Evolutionary conservation across 140 eudicot genomes (phyloP).

Genomic region (Senecio squalidus): DNA sequence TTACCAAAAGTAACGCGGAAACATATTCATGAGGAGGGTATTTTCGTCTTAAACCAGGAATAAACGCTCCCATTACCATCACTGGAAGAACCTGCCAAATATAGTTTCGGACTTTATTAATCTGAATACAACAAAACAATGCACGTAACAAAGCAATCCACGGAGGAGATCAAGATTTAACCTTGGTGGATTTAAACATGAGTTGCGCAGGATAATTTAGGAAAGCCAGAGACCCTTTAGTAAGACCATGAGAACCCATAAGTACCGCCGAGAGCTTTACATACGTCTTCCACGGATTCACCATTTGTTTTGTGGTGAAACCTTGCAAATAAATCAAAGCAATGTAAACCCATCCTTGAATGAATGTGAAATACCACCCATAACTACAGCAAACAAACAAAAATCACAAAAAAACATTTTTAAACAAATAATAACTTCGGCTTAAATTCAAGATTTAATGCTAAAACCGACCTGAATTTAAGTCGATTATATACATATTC

Average conservation of each 20-base stretch:
- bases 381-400: conserved; percentile 35
- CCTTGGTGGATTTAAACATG: conserved; percentile 99
- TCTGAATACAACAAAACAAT: background rate
- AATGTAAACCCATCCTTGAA: conserved; percentile 93
- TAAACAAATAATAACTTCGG: background rate
- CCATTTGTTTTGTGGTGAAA: conserved; percentile 90
- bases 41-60: conserved; percentile 86
- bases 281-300: conserved; percentile 96
- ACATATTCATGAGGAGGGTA: conserved; percentile 83
- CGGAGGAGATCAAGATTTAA: conserved; percentile 11
- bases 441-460: conserved; percentile 2
- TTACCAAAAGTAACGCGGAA: conserved; percentile 70
- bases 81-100: conserved; percentile 66
- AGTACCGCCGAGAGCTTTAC: conserved; percentile 85
- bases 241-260: conserved; percentile 96
- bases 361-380: conserved; percentile 96
- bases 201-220: conserved; percentile 95
- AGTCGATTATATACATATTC: conserved; percentile 94
- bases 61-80: conserved; percentile 95
- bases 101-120: too few species aligned
- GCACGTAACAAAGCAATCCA: conserved; percentile 3
- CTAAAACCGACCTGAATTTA: conserved; percentile 63
- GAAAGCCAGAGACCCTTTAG: conserved; percentile 90
- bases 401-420: background rate
- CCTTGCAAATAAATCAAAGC: conserved; percentile 78